Base-by-base conservation (phyloP, 352 stramenopile genomes). In the Phytophthora multivora region DNA sequence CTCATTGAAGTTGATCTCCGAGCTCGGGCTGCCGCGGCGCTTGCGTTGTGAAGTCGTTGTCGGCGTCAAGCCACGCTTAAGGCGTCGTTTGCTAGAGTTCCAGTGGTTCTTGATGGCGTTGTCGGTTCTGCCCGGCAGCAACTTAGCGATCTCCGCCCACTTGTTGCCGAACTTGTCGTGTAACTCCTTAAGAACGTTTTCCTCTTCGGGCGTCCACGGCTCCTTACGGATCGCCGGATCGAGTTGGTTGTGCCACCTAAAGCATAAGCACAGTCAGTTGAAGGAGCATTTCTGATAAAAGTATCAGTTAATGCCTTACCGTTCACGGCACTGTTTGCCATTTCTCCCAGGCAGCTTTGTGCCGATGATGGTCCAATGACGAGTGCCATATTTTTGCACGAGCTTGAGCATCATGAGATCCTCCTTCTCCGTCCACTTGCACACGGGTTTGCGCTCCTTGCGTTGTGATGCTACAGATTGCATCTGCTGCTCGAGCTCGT, bases 281-380 rank as follows among this genome's bases (percentile, higher is more conserved):
- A 33, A 12, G 9, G 10, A 13, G 28, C 13, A 33, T 33, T 13
- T 40, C 40, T 51, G 19, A 59, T 45, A 64, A 47, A 6, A 8
- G 40, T 40, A 19, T 19, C 35, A 40, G 28, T 33, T 31, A 28
- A 11, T 33, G 10, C 48, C 60, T 11, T 61, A 90, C 83, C 96
- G 85, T 80, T 98, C 96, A 36, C 94, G 87, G 58, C 96, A 98
- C 74, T 98, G 96, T 57, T 98, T 98, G 63, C 88, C 88, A 58
- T 93, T 94, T 47, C 97, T 79, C 1, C 97, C 97, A 15, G 95
- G 95, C 40, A 99, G 76, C 40, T 96, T 90, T 16, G 98, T 99
- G 51, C 96, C 95, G 55, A 99, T 99, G 71, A 98, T 87, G 12
- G 93, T 97, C 97, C 97, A 99, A 62, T 98, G 89, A 69, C 98